These are phyloP conservation scores for Dichotomopilus funicola DNA, from an alignment of 2,329 filamentous ascomycete genomes.

Conservation along the genomic window DNA sequence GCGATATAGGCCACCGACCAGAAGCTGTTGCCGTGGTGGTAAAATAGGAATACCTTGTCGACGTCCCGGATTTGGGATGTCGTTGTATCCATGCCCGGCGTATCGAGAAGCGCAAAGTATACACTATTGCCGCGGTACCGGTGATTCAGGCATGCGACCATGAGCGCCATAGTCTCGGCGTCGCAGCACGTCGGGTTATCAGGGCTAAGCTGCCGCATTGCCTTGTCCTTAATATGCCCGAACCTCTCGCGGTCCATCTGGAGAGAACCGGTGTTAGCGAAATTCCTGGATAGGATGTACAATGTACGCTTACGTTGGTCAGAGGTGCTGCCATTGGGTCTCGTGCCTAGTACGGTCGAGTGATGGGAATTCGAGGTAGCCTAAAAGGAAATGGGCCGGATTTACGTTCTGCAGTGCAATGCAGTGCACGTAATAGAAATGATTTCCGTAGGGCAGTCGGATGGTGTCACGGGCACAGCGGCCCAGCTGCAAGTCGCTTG, in stretches of 20 bases:
- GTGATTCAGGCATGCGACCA: slow-evolving; percentile 7
- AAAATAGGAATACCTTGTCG: slow-evolving; percentile 1
- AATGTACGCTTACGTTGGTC: background rate
- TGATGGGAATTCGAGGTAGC: too few species aligned
- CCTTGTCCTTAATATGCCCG: background rate
- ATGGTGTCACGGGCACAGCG: too few species aligned
- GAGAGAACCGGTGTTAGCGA: background rate
- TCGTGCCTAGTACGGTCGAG: too few species aligned
- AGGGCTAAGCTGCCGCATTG: background rate
- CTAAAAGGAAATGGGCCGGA: too few species aligned
- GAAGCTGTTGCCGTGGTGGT: background rate
- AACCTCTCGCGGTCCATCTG: slow-evolving; percentile 1
- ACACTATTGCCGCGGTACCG: background rate
- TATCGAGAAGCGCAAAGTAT: slow-evolving; percentile 1
- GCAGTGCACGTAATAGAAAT: too few species aligned
- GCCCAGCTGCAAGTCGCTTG: too few species aligned
- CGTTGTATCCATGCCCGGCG: slow-evolving; percentile 1
- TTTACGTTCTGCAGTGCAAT: too few species aligned
- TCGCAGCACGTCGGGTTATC: background rate
- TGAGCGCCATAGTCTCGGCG: slow-evolving; percentile 2
- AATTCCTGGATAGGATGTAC: background rate
- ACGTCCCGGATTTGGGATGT: background rate
- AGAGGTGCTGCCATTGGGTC: background rate
- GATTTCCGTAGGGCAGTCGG: too few species aligned
- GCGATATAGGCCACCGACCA: slow-evolving; percentile 4